Conservation (phyloP, 306 rosid species). For the Rubus parviflorus region DNA sequence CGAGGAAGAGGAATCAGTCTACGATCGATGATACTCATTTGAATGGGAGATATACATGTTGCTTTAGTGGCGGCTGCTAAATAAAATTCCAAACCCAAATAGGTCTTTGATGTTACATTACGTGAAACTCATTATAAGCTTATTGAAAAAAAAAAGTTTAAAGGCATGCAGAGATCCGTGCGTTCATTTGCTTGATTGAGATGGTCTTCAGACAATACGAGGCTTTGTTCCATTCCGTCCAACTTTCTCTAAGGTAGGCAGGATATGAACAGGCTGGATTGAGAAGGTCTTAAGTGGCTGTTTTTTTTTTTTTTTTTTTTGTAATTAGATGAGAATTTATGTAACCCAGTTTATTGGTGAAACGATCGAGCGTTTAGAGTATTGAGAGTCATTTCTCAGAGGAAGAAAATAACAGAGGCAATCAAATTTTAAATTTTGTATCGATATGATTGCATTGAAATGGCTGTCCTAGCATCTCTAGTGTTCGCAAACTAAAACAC, state of each 20-base stretch:
- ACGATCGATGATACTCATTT: neutral
- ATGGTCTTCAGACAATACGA: neutral
- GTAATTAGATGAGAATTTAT: no score
- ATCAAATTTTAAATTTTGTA: neutral
- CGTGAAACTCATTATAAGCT: constrained; percentile 4
- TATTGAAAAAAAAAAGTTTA: neutral
- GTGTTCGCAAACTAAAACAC: neutral
- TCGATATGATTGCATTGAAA: neutral
- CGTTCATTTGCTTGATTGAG: neutral
- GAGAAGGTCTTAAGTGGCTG: neutral
- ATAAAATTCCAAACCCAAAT: neutral
- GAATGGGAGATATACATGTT: constrained; percentile 17
- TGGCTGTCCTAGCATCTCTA: neutral
- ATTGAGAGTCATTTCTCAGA: no score
- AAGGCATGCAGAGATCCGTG: neutral
- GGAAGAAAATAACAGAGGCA: neutral
- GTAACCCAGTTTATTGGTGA: neutral
- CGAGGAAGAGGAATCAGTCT: constrained; percentile 8
- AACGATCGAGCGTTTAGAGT: neutral
- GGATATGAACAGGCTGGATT: neutral
- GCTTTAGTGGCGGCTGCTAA: constrained; percentile 20
- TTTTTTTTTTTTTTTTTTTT: no score
- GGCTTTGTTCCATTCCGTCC: neutral
- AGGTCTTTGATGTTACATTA: constrained; percentile 4
- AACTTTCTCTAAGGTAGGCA: neutral